Evolutionary conservation across 2,329 filamentous ascomycete genomes (phyloP), one percentile per base, ranked within the genome.

Genomic region (Zarea fungicola): DNA sequence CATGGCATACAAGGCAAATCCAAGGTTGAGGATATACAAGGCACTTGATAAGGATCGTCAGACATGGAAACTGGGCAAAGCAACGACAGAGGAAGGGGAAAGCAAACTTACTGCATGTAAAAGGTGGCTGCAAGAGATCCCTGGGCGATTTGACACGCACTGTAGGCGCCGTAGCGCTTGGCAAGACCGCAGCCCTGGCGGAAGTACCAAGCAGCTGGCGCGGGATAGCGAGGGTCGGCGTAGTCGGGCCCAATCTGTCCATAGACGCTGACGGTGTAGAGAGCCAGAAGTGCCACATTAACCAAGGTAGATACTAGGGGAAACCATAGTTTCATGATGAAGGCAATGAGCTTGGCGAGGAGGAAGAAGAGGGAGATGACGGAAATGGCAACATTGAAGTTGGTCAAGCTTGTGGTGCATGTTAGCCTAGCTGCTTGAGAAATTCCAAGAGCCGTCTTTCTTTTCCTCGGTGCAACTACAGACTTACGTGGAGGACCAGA

Each of bases 331-430:
- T 84, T 81, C 75, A 90, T 81, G 59, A 88, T 80, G 67, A 79
- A 83, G 59, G 79, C 74, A 53, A 85, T 79, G 54, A 79, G 74
- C 71, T 89, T 90, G 64, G 76, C 72, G 37, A 91, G 76, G 53
- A 89, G 77, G 62, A 89, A 75, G 71, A 92, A 92, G 64, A 87
- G 84, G 50, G 81, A 83, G 47, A 89, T 72, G 55, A 92, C 78
- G 31, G 85, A 85, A 56, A 90, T 84, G 61, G 84, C 84, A 56
- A 90, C 80, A 60, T 91, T 89, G 69, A 80, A 89, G 57, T 84
- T 74, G 41, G 87, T 89, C 54, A 89, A 72, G 49, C 87, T n/a
- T 91, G 41, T 31, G 28, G 9, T 14, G 35, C 14, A 35, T 22
- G 23, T 52, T 60, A 42, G 55, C 16, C 51, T 37, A n/a, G 46